phyloP scores from a whole-genome alignment of 768 basidiomycete genomes.

The Peribolospora baueri region DNA sequence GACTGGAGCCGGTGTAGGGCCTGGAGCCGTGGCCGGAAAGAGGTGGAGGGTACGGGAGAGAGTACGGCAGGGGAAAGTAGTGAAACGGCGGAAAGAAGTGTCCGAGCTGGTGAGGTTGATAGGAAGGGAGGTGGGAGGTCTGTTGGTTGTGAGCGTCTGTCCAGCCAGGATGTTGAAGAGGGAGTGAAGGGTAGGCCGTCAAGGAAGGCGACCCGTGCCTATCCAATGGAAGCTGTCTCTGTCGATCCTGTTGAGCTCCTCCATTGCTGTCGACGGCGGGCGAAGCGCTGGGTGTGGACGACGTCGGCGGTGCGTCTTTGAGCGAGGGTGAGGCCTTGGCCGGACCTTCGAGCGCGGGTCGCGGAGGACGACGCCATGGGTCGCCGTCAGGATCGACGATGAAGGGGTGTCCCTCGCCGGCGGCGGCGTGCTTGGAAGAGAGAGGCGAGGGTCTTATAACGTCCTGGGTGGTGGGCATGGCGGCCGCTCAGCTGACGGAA shows the following conservation, averaged over 20 bases:
- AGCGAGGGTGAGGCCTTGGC: slow-evolving; percentile 11
- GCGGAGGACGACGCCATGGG: too few relatives aligned
- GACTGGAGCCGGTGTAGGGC: neutral
- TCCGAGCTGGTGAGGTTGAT: too few relatives aligned
- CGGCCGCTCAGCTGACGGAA: too few relatives aligned
- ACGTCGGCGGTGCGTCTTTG: neutral
- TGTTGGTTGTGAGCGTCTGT: neutral
- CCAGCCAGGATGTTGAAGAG: neutral
- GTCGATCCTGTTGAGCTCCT: neutral
- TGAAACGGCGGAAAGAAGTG: neutral
- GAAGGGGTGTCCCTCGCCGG: too few relatives aligned
- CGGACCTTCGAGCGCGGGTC: slow-evolving; percentile 3
- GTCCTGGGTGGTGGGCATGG: too few relatives aligned
- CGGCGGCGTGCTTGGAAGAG: too few relatives aligned
- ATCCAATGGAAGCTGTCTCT: neutral
- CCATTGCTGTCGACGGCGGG: neutral
- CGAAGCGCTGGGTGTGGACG: neutral
- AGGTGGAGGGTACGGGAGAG: neutral
- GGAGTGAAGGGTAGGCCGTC: neutral
- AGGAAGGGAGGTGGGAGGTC: neutral
- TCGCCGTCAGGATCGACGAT: too few relatives aligned
- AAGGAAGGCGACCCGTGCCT: neutral
- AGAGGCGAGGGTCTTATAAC: too few relatives aligned
- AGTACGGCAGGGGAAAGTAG: neutral
- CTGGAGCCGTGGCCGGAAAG: neutral